Evolutionary conservation across 768 basidiomycete species (phyloP).

Genomic region (Tephrocybe rancida): DNA sequence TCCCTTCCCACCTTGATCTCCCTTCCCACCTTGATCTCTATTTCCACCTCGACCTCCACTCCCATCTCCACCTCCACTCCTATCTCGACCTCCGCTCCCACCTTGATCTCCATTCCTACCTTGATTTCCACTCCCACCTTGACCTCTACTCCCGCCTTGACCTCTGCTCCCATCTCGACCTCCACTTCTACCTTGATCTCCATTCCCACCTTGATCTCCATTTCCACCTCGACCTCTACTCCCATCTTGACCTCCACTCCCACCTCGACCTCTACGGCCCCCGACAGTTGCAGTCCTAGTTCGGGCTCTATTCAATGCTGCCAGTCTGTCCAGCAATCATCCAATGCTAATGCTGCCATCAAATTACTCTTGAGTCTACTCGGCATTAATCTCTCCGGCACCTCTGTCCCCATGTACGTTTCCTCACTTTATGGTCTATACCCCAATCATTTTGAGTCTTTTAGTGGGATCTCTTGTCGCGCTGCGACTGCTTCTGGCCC

Average conservation of each 20-base stretch:
- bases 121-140: no score
- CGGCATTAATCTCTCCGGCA: constrained; percentile 25
- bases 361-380: constrained; percentile 29
- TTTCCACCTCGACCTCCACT: no score
- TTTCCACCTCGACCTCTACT: no score
- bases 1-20: no score
- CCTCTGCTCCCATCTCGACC: no score
- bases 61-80: no score
- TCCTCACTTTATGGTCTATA: neutral
- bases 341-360: constrained; percentile 15
- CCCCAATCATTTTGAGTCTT: neutral
- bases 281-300: constrained; percentile 29
- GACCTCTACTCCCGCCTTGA: no score
- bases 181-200: no score
- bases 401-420: constrained; percentile 30
- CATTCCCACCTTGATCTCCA: no score
- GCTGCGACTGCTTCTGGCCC: constrained; percentile 27
- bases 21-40: no score
- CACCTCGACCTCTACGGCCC: constrained; percentile 14
- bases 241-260: neutral
- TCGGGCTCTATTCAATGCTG: constrained; percentile 30
- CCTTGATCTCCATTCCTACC: no score
- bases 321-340: constrained; percentile 24
- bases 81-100: no score
- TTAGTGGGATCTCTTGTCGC: constrained; percentile 33